phyloP scores from a whole-genome alignment of 306 rosid genomes.

The Vigna unguiculata region DNA sequence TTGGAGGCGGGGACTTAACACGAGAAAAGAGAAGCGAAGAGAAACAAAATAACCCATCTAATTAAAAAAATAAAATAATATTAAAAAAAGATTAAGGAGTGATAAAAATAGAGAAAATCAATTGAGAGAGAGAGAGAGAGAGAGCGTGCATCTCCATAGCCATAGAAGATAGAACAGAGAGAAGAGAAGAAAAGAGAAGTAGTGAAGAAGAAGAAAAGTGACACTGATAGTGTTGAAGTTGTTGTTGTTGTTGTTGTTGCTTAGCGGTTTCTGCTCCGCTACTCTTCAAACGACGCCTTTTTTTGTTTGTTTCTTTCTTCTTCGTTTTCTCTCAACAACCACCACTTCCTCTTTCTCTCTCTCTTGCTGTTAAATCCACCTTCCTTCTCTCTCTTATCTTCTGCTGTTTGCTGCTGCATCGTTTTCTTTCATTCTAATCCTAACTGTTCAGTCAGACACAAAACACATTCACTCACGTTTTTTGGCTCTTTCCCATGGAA shows the following conservation, averaged over 20 bases:
- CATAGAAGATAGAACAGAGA: constrained; percentile 9
- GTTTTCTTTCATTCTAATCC: constrained; percentile 52
- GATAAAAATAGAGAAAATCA: background rate
- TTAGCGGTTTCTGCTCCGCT: constrained; percentile 47
- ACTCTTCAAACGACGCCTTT: constrained; percentile 45
- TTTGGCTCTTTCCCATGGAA: constrained; percentile 54
- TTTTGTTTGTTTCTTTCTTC: constrained; percentile 32
- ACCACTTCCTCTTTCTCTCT: constrained; percentile 37
- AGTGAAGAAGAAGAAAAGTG: constrained; percentile 61
- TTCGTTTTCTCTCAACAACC: constrained; percentile 54
- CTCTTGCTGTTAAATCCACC: constrained; percentile 48
- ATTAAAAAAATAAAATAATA: no score
- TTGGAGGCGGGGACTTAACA: constrained; percentile 42
- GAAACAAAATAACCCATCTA: background rate
- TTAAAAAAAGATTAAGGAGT: background rate
- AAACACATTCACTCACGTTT: background rate
- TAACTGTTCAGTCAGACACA: constrained; percentile 39
- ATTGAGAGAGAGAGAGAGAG: background rate
- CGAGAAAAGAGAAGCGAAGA: constrained; percentile 38
- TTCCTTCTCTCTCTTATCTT: constrained; percentile 30
- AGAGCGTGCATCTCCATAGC: constrained; percentile 30
- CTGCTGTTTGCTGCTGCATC: constrained; percentile 51
- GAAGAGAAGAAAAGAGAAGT: constrained; percentile 37
- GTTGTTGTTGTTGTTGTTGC: constrained; percentile 41
- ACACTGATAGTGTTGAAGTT: constrained; percentile 35